These are phyloP conservation scores for Pterula multifida DNA, from an alignment of 1,284 basidiomycete genomes.

Conservation along the genomic window DNA sequence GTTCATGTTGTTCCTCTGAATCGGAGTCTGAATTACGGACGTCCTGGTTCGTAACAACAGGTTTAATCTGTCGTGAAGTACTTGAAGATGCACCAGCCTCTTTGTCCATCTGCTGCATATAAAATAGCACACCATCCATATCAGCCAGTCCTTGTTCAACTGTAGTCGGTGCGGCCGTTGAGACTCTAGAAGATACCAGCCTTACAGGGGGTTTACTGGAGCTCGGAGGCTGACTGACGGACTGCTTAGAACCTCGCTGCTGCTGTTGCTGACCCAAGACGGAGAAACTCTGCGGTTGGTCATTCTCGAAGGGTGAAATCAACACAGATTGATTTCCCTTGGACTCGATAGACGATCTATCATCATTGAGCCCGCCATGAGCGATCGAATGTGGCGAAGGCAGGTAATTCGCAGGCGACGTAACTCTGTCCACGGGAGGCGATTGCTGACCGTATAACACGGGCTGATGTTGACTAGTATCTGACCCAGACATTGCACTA, in stretches of 20 bases:
- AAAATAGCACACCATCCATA: slow-evolving; percentile 53
- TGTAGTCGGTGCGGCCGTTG: slow-evolving; percentile 3
- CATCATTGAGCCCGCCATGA: not conserved
- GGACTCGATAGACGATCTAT: not conserved
- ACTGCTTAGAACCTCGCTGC: not conserved
- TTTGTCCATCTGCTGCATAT: slow-evolving; percentile 48
- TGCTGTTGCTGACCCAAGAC: not conserved
- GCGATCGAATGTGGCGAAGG: not conserved
- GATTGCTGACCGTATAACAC: not conserved
- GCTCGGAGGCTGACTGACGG: not conserved
- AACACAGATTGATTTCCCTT: not conserved
- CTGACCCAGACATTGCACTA: not conserved
- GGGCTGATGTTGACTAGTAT: not conserved
- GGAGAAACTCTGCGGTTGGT: not conserved
- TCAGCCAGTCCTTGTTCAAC: slow-evolving; percentile 33
- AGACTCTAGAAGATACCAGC: not conserved
- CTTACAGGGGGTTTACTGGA: not conserved
- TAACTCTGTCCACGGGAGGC: not conserved
- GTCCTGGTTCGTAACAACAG: not conserved
- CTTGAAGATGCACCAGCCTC: slow-evolving; percentile 14
- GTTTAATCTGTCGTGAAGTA: not conserved
- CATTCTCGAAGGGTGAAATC: not conserved
- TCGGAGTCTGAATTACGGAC: not conserved
- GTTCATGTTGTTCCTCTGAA: not conserved
- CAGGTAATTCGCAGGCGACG: not conserved